phyloP scores from a whole-genome alignment of 306 rosid species.

The Lathyrus sativus region DNA sequence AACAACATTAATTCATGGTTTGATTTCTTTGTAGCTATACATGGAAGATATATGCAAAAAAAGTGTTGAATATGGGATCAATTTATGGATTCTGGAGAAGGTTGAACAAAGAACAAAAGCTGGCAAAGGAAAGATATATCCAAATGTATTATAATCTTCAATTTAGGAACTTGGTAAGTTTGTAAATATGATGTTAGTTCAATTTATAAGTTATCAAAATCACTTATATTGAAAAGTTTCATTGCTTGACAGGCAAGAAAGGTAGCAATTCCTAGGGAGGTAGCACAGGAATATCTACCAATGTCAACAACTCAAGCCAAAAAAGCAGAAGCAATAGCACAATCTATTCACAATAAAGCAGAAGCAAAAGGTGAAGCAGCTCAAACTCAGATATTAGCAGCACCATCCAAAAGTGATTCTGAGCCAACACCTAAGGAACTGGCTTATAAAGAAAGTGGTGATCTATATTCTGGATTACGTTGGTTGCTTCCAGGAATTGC shows the following conservation, averaged over 20 bases:
- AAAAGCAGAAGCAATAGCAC: constrained; percentile 31
- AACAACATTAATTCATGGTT: not conserved
- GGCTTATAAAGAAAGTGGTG: constrained; percentile 13
- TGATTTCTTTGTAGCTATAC: constrained; percentile 65
- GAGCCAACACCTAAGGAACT: constrained; percentile 17
- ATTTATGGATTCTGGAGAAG: constrained; percentile 84
- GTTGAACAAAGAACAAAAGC: constrained; percentile 67
- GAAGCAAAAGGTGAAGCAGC: constrained; percentile 31
- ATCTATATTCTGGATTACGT: constrained; percentile 31
- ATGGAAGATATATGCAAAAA: constrained; percentile 95
- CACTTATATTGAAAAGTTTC: no score
- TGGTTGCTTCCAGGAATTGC: constrained; percentile 49
- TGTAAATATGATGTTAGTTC: constrained; percentile 1
- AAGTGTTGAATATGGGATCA: constrained; percentile 83
- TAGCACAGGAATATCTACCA: constrained; percentile 28
- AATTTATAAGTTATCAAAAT: no score
- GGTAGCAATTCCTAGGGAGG: constrained; percentile 59
- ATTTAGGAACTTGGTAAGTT: constrained; percentile 70
- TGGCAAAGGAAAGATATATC: constrained; percentile 79
- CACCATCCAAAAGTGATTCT: constrained; percentile 30
- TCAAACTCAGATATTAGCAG: constrained; percentile 19
- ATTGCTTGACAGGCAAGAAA: constrained; percentile 59
- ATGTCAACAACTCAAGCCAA: constrained; percentile 19
- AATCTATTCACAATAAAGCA: constrained; percentile 12
- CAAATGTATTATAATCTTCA: constrained; percentile 78